Base-by-base conservation (phyloP, 2,329 filamentous ascomycete species). In the Alternaria ethzedia region DNA sequence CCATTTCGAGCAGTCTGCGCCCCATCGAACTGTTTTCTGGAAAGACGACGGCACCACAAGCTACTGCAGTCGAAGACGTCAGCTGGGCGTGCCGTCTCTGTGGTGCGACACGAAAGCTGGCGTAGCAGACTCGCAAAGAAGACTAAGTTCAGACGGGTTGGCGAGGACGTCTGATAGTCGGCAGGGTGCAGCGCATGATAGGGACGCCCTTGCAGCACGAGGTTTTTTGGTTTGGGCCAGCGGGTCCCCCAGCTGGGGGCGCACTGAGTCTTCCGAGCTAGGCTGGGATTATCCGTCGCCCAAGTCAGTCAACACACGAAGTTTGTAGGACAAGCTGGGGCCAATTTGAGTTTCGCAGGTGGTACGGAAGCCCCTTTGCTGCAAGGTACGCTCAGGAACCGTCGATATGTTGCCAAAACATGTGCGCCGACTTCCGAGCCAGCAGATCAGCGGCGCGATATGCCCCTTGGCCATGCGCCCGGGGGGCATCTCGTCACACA, bases 321-420 rank as follows among this genome's bases (percentile, higher is more conserved):
- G 63, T 58, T 64, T 67, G 73, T 74, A 63, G 62, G 62, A 77
- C 72, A 50, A 62, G 57, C 63, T 55, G 64, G 59, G 59, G 65
- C 69, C 59, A 68, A 66, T 71, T 76, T 72, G 70, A 72, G 69
- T 64, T 69, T 60, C n/a, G 66, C 56, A 60, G 68, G 71, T 77
- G 46, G 68, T 73, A 75, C 73, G 49, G 68, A 56, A 59, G 65
- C 70, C 69, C 68, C 68, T 65, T 61, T 62, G 68, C 76, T 78
- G 78, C 77, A 78, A 79, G 78, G 77, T 75, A 79, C 76, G 63
- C 55, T 70, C 68, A 64, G 67, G 66, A 68, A 68, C 62, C 50
- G 64, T 57, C 56, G 46, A 44, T 51, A 45, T 44, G 30, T 25
- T 26, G 56, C 50, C 46, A 61, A 63, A 65, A 61, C 58, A 56